phyloP scores from a whole-genome alignment of 345 rosid genomes.

The Murraya koenigii region DNA sequence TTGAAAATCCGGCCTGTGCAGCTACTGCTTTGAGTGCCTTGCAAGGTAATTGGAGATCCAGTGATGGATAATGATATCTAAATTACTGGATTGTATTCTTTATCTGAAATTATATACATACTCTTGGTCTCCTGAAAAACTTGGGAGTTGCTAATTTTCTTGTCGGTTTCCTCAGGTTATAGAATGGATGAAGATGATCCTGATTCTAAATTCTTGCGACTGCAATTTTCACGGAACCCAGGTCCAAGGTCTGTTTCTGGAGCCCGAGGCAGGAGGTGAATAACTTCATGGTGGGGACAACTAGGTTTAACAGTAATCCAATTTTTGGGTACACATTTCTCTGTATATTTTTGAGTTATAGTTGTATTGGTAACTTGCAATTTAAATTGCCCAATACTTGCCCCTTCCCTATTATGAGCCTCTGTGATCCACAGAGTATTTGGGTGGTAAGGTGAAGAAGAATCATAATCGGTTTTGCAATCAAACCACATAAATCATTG shows the following conservation, averaged over 20 bases:
- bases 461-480: background rate
- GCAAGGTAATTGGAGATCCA: constrained; percentile 52
- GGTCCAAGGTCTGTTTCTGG: constrained; percentile 63
- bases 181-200: constrained; percentile 69
- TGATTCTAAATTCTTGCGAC: constrained; percentile 64
- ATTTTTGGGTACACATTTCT: constrained; percentile 6
- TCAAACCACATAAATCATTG: background rate
- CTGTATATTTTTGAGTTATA: constrained; percentile 4
- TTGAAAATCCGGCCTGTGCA: constrained; percentile 78
- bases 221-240: constrained; percentile 70
- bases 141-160: constrained; percentile 12
- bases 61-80: background rate
- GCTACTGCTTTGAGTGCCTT: constrained; percentile 87
- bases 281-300: background rate
- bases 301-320: constrained; percentile 15
- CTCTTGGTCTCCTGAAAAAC: background rate
- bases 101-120: background rate
- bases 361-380: constrained; percentile 1
- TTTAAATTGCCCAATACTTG: constrained; percentile 12
- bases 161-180: constrained; percentile 48
- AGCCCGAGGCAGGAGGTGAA: constrained; percentile 67
- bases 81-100: background rate
- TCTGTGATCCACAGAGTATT: constrained; percentile 11
- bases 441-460: constrained; percentile 8
- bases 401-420: constrained; percentile 7